phyloP scores from a whole-genome alignment of 768 basidiomycete genomes.

The Collybia nuda region DNA sequence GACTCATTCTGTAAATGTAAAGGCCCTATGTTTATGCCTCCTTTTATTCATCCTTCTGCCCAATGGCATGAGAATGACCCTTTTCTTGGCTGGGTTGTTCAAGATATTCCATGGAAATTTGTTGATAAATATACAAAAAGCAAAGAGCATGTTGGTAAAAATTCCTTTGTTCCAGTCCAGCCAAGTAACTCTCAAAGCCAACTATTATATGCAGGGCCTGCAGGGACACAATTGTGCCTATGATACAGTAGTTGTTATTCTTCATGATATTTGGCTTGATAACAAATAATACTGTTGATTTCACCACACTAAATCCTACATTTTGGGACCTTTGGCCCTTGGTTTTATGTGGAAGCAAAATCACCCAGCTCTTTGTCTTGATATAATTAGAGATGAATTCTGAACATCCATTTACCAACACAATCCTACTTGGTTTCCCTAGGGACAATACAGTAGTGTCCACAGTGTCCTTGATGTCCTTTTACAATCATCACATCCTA shows the following conservation, averaged over 20 bases:
- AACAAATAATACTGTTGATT: neutral
- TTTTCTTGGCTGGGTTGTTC: too few relatives aligned
- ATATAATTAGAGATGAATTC: slow-evolving; percentile 1
- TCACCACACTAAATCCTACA: neutral
- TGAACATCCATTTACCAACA: neutral
- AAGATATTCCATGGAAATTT: too few relatives aligned
- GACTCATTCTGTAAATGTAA: too few relatives aligned
- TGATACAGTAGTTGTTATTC: too few relatives aligned
- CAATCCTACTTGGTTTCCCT: neutral
- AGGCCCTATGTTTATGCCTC: too few relatives aligned
- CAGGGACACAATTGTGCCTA: too few relatives aligned
- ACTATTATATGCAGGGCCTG: too few relatives aligned
- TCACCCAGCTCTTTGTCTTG: neutral
- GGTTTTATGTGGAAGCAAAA: neutral
- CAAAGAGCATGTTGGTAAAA: neutral
- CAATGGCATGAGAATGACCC: too few relatives aligned
- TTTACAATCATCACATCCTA: neutral
- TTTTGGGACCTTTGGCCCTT: neutral
- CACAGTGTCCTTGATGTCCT: neutral
- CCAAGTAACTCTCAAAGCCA: neutral
- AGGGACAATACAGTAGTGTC: neutral
- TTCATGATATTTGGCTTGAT: too few relatives aligned
- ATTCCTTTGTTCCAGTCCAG: neutral
- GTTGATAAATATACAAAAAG: too few relatives aligned
- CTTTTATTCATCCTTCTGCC: too few relatives aligned